Evolutionary conservation across 768 basidiomycete genomes (phyloP).

Genomic region (Collybia sordida): DNA sequence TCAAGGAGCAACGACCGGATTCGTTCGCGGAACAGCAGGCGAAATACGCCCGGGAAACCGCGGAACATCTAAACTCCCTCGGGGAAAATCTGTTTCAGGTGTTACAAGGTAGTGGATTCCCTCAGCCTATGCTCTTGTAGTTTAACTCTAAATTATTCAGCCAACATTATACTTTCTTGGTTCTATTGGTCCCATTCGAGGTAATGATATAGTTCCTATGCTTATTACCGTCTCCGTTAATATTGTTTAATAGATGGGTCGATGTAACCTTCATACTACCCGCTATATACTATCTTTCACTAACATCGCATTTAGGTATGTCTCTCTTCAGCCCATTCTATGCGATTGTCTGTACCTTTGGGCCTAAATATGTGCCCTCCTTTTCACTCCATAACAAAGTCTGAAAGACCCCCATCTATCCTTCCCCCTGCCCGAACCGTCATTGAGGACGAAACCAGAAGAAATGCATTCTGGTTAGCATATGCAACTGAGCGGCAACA

Average conservation of each 20-base stretch:
- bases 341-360: constrained; percentile 62
- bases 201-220: constrained; percentile 31
- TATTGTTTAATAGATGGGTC: constrained; percentile 56
- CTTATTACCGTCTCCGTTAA: constrained; percentile 5
- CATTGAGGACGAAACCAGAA: constrained; percentile 68
- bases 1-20: constrained; percentile 46
- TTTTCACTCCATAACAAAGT: constrained; percentile 64
- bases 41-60: constrained; percentile 48
- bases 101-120: constrained; percentile 51
- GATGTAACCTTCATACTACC: constrained; percentile 45
- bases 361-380: constrained; percentile 69
- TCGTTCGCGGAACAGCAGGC: constrained; percentile 70
- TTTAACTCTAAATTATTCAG: constrained; percentile 29
- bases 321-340: constrained; percentile 51
- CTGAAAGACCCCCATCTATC: constrained; percentile 56
- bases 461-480: constrained; percentile 74
- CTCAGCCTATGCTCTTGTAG: not conserved
- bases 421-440: constrained; percentile 58
- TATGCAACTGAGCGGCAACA: constrained; percentile 69
- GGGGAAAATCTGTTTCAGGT: constrained; percentile 59
- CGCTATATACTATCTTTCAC: not conserved
- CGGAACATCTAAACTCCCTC: constrained; percentile 44
- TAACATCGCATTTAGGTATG: constrained; percentile 47
- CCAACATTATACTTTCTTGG: constrained; percentile 64
- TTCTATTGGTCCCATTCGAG: constrained; percentile 76